These are phyloP conservation scores for Linnemannia zychae DNA, from an alignment of 192 early-diverging fungal species.

Conservation along the genomic window DNA sequence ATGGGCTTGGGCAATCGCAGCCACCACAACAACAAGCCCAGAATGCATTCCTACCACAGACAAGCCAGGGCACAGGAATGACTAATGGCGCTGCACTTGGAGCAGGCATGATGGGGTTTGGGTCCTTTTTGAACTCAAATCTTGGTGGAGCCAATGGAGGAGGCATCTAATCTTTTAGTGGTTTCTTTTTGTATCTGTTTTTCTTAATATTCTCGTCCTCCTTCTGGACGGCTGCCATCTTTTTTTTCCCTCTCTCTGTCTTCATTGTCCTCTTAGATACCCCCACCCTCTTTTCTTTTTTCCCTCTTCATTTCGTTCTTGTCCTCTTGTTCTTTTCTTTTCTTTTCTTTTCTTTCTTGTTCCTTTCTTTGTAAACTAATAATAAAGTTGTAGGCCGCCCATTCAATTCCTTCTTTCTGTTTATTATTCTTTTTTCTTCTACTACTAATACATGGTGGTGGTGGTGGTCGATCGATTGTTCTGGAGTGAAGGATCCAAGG, in stretches of 20 bases:
- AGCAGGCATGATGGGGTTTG: conserved; percentile 25
- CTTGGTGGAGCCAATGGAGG: conserved; percentile 20
- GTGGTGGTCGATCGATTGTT: not conserved
- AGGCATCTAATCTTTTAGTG: not conserved
- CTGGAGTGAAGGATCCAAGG: not conserved
- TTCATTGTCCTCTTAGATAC: conserved; percentile 8
- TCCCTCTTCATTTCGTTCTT: not conserved
- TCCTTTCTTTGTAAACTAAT: conserved; percentile 10
- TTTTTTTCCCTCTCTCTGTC: not conserved
- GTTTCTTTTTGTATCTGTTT: not conserved
- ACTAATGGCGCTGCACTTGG: conserved; percentile 24
- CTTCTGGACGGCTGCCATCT: no score
- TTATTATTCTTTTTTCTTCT: not conserved
- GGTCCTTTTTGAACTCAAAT: conserved; percentile 24
- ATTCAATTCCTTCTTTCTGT: not conserved
- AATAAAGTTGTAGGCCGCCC: not conserved
- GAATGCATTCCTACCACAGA: not conserved
- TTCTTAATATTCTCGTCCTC: not conserved
- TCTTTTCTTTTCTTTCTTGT: not conserved
- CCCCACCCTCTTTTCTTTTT: not conserved
- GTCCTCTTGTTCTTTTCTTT: not conserved
- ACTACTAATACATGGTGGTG: not conserved
- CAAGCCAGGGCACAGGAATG: not conserved
- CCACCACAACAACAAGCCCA: conserved; percentile 13
- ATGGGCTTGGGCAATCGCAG: not conserved